Conservation (phyloP, 768 basidiomycete genomes). For the Amanita phalloides region DNA sequence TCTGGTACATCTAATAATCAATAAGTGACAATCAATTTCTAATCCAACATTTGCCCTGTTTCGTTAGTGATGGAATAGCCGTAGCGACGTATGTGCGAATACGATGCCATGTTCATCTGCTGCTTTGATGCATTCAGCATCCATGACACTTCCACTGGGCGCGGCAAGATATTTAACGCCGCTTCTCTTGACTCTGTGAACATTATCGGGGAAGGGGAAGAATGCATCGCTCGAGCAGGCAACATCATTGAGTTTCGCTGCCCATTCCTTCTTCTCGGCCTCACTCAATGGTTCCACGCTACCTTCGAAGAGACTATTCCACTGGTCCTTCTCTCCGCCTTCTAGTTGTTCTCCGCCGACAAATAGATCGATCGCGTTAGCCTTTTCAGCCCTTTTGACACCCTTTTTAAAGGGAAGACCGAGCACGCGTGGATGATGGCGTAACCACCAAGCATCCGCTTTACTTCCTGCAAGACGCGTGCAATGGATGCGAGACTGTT, state of each 20-base stretch:
- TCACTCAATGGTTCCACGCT: conserved; percentile 54
- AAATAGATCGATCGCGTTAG: conserved; percentile 96
- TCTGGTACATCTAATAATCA: neutral
- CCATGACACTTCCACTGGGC: conserved; percentile 94
- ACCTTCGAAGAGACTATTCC: conserved; percentile 81
- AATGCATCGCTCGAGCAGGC: conserved; percentile 96
- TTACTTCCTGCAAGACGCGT: conserved; percentile 95
- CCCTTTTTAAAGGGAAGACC: conserved; percentile 94
- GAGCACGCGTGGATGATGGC: conserved; percentile 92
- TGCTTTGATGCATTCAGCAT: conserved; percentile 90
- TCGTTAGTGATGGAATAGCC: conserved; percentile 81
- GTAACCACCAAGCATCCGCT: conserved; percentile 99
- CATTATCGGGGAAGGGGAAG: conserved; percentile 99
- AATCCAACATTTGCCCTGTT: too few species aligned
- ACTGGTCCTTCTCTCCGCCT: conserved; percentile 81
- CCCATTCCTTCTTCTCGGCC: conserved; percentile 70
- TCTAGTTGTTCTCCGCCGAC: conserved; percentile 78
- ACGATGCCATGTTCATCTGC: conserved; percentile 90
- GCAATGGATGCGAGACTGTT: conserved; percentile 98
- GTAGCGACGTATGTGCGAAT: conserved; percentile 80
- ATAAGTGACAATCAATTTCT: too few species aligned
- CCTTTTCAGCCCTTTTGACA: conserved; percentile 95
- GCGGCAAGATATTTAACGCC: conserved; percentile 91
- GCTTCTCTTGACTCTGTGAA: conserved; percentile 84
- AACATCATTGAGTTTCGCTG: conserved; percentile 66